Evolutionary conservation across 768 basidiomycete species (phyloP).

Genomic region (Tylopilus cervinicoccineus): DNA sequence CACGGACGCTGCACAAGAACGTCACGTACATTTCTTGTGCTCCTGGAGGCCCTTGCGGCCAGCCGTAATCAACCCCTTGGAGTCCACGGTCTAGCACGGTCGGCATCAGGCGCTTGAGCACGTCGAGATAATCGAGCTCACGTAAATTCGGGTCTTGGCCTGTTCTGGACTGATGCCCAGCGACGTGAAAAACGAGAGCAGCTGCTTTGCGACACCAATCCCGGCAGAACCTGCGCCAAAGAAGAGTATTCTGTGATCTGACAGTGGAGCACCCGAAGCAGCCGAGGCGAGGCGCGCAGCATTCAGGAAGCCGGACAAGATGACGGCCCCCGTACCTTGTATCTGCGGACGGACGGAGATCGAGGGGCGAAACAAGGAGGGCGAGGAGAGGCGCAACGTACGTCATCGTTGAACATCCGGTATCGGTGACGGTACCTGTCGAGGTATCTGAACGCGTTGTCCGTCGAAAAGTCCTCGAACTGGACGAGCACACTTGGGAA

Average conservation of each 20-base stretch:
- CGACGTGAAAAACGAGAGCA: slow-evolving; percentile 45
- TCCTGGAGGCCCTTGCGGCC: slow-evolving; percentile 63
- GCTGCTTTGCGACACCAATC: slow-evolving; percentile 51
- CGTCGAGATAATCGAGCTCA: slow-evolving; percentile 29
- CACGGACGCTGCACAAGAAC: background rate
- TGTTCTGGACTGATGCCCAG: slow-evolving; percentile 62
- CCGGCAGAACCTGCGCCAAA: slow-evolving; percentile 53
- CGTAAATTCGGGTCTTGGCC: slow-evolving; percentile 64
- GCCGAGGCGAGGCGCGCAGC: slow-evolving; percentile 60
- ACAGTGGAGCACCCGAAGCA: slow-evolving; percentile 37
- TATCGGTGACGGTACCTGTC: slow-evolving; percentile 56
- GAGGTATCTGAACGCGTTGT: slow-evolving; percentile 74
- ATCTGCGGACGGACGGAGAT: slow-evolving; percentile 37
- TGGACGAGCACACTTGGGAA: slow-evolving; percentile 71
- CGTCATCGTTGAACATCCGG: slow-evolving; percentile 71
- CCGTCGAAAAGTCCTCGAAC: slow-evolving; percentile 75
- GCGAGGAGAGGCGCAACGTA: slow-evolving; percentile 30
- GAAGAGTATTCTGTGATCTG: slow-evolving; percentile 55
- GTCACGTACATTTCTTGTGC: slow-evolving; percentile 64
- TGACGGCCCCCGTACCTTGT: slow-evolving; percentile 73
- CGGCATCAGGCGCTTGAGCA: slow-evolving; percentile 16
- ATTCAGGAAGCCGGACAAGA: slow-evolving; percentile 72
- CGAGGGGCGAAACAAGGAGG: background rate
- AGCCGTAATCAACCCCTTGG: slow-evolving; percentile 71
- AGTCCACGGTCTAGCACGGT: slow-evolving; percentile 58